Evolutionary conservation across 495 filamentous ascomycete species (phyloP), one percentile per base, ranked within the genome.

Genomic region (Cairneyella variabilis): DNA sequence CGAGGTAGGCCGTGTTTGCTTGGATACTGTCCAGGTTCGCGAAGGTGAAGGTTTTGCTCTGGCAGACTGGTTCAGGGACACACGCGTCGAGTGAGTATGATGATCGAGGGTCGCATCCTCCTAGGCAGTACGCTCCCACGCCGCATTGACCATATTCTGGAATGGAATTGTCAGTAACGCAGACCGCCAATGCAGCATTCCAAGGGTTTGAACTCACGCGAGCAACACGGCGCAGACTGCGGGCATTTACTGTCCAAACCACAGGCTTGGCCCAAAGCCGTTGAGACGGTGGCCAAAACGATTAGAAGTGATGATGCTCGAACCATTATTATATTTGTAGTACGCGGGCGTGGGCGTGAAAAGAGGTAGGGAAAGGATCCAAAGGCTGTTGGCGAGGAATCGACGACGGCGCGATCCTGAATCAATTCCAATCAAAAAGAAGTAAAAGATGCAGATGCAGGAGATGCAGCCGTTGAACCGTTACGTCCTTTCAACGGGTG

Each of bases 81-180:
- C 93, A 98, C 2, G 93, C 85, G 51, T 91, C 83, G 60, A 97
- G 74, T 3, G 79, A 77, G 71, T 80, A 84, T 27, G 92, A 97
- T 68, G 80, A 83, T 53, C 80, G 80, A 34, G 89, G 86, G 67
- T 98, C 92, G 73, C 93, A 98, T 54, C 93, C 93, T 50, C 95
- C 95, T 20, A 98, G 83, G 61, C 93, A 98, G 78, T 87, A 97
- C 44, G 90, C 93, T 61, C 93, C 93, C 37, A 89, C 85, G 73
- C 91, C 81, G 64, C 93, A 98, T 73, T 93, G 78, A 57, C 89
- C 89, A 71, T 98, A 98, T 71, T 91, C 92, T 97, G 62, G 43
- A 26, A 46, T 22, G 12, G 30, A 48, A 28, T 32, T 20, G 54
- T 50, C 21, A 57, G 51, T 16, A 57, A 16, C 56, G 59, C 54